phyloP scores from a whole-genome alignment of 106 monocot genomes.

The Posidonia australis region DNA sequence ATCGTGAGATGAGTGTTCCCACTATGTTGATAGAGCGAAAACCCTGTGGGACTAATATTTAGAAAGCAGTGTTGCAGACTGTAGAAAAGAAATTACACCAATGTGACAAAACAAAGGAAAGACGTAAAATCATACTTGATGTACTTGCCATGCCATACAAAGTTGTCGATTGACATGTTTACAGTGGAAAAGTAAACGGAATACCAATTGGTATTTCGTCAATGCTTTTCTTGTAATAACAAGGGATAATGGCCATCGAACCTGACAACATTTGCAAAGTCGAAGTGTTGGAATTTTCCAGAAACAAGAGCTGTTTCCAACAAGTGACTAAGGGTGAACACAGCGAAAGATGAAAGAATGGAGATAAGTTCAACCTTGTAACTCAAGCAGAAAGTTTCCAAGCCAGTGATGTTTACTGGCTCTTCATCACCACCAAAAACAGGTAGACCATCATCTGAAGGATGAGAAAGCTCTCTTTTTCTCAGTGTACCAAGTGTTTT shows the following conservation, averaged over 20 bases:
- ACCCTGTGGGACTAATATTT: conserved; percentile 26
- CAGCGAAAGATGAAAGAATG: not conserved
- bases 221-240: conserved; percentile 85
- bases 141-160: conserved; percentile 94
- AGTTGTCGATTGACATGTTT: conserved; percentile 92
- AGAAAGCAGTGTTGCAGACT: not conserved
- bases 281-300: not conserved
- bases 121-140: conserved; percentile 52
- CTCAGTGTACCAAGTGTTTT: conserved; percentile 52
- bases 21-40: conserved; percentile 57
- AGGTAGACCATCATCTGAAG: conserved; percentile 22
- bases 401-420: conserved; percentile 55
- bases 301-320: not conserved
- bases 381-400: conserved; percentile 80
- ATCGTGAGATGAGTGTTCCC: conserved; percentile 67
- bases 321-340: not conserved
- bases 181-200: conserved; percentile 90
- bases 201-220: conserved; percentile 92
- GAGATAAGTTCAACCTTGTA: conserved; percentile 52
- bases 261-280: conserved; percentile 24
- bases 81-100: not conserved
- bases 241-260: conserved; percentile 93
- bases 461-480: conserved; percentile 29
- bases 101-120: conserved; percentile 6
- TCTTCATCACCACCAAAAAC: conserved; percentile 29